Conservation (phyloP, 768 basidiomycete genomes). For the Suillus plorans region DNA sequence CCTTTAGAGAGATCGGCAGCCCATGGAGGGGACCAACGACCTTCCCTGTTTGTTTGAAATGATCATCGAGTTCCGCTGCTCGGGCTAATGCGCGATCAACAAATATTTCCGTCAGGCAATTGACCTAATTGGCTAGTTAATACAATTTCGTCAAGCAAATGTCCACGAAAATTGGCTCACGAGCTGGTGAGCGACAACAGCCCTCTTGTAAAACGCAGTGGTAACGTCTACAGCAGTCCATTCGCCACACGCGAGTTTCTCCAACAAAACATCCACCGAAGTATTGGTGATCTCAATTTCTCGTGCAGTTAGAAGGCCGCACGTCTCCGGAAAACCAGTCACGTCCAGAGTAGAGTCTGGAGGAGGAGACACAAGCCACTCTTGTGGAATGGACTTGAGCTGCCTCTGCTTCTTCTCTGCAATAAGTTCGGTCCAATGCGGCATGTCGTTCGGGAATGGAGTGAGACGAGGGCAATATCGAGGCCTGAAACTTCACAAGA, state of each 20-base stretch:
- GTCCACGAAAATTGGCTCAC: constrained; percentile 35
- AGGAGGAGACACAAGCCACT: constrained; percentile 58
- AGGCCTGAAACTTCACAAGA: not conserved
- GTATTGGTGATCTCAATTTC: constrained; percentile 64
- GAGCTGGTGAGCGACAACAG: constrained; percentile 76
- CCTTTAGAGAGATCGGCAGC: constrained; percentile 73
- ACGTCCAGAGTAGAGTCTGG: constrained; percentile 50
- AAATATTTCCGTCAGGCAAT: constrained; percentile 82
- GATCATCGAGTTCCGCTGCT: constrained; percentile 66
- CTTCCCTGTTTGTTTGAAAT: constrained; percentile 59
- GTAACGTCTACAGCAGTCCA: constrained; percentile 75
- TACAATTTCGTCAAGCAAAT: not conserved
- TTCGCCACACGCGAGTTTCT: constrained; percentile 48
- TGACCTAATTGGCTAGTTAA: constrained; percentile 47
- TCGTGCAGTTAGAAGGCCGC: constrained; percentile 54
- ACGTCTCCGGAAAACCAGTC: constrained; percentile 49
- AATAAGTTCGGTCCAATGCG: constrained; percentile 52
- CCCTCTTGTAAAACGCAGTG: constrained; percentile 73
- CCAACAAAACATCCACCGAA: constrained; percentile 43
- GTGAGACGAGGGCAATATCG: not conserved
- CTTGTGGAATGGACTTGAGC: constrained; percentile 55
- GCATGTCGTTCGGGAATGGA: not conserved
- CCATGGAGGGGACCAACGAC: constrained; percentile 74
- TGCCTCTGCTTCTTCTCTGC: constrained; percentile 56
- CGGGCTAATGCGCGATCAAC: constrained; percentile 65